These are phyloP conservation scores for Xylaria acuta DNA, from an alignment of 495 filamentous ascomycete species.

Conservation along the genomic window DNA sequence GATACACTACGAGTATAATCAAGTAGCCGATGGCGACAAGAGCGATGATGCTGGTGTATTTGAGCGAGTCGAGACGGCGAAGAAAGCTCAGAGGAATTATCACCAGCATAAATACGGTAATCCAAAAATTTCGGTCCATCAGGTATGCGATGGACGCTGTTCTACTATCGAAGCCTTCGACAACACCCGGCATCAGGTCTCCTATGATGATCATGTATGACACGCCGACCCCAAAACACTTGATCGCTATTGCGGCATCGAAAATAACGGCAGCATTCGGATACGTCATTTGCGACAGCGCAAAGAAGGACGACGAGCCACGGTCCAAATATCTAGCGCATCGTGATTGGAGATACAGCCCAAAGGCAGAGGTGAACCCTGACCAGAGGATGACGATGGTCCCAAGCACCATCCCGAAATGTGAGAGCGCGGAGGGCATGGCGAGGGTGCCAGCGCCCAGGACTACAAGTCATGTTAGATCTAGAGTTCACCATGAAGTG, in stretches of 20 bases:
- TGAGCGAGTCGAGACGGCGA: constrained; percentile 87
- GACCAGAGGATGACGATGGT: constrained; percentile 89
- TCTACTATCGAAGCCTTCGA: constrained; percentile 68
- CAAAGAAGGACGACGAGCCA: constrained; percentile 81
- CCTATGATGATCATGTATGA: constrained; percentile 99
- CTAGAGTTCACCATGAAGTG: too few relatives aligned
- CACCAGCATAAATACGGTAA: constrained; percentile 96
- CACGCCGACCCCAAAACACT: constrained; percentile 96
- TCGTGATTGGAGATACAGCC: constrained; percentile 90
- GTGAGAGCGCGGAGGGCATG: constrained; percentile 91
- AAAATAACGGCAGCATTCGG: constrained; percentile 96
- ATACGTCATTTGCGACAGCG: constrained; percentile 92
- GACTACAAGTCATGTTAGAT: constrained; percentile 56
- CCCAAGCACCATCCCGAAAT: constrained; percentile 87
- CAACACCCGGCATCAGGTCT: constrained; percentile 95
- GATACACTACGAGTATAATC: constrained; percentile 87
- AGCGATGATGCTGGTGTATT: constrained; percentile 94
- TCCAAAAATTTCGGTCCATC: constrained; percentile 92
- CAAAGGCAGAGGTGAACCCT: constrained; percentile 84
- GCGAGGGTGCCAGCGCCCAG: constrained; percentile 92
- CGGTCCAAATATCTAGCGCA: constrained; percentile 92
- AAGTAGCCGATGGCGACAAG: constrained; percentile 93
- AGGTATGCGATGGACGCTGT: constrained; percentile 69
- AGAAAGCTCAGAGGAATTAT: constrained; percentile 95
- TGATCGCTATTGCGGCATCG: constrained; percentile 94